Conservation (phyloP, 2,329 filamentous ascomycete genomes). For the Talaromyces pinophilus region DNA sequence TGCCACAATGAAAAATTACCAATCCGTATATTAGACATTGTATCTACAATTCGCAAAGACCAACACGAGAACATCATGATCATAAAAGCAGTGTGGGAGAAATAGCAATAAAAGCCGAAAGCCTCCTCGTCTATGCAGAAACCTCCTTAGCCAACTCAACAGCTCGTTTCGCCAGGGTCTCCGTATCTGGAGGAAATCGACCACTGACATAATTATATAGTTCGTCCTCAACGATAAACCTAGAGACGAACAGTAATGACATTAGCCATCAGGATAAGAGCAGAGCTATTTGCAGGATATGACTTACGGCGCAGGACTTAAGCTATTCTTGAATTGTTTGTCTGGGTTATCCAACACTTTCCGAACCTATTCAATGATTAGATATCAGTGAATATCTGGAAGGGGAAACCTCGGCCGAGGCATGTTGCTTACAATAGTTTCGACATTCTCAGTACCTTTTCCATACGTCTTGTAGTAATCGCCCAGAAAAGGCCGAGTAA, state of each 20-base stretch:
- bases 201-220: conserved; percentile 44
- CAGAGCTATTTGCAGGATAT: not conserved
- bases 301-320: conserved; percentile 21
- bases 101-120: not conserved
- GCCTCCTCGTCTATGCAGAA: not conserved
- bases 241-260: conserved; percentile 7
- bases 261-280: not conserved
- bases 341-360: conserved; percentile 46
- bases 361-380: conserved; percentile 38
- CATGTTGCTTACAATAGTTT: conserved; percentile 45
- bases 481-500: conserved; percentile 52
- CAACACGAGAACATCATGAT: not conserved
- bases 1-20: conserved; percentile 6
- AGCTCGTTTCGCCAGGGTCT: conserved; percentile 46
- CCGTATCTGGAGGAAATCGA: conserved; percentile 28
- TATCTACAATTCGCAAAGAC: not conserved
- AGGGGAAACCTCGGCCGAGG: not conserved
- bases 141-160: conserved; percentile 44
- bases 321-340: conserved; percentile 37
- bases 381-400: not conserved
- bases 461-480: conserved; percentile 62
- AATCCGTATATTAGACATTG: not conserved
- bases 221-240: conserved; percentile 28
- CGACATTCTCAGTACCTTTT: conserved; percentile 52
- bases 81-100: not conserved